Evolutionary conservation across 1,139 yeast genomes (phyloP).

Genomic region (Kodamaea plutei): DNA sequence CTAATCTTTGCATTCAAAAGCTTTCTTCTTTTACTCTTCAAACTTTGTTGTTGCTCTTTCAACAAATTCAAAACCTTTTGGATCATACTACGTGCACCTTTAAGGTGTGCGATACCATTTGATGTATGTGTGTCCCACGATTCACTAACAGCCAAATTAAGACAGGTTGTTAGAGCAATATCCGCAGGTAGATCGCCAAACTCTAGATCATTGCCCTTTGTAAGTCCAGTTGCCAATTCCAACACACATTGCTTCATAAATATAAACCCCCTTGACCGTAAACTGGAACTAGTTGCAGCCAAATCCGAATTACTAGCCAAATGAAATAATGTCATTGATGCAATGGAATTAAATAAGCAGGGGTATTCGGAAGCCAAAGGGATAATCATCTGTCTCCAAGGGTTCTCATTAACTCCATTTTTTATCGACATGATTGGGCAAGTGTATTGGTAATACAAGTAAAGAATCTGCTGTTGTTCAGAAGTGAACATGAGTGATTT

Average conservation of each 20-base stretch:
- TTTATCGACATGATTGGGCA: slow-evolving; percentile 61
- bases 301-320: slow-evolving; percentile 40
- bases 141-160: slow-evolving; percentile 61
- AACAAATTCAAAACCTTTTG: slow-evolving; percentile 39
- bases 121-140: slow-evolving; percentile 66
- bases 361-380: slow-evolving; percentile 53
- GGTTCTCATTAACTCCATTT: slow-evolving; percentile 61
- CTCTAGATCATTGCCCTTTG: slow-evolving; percentile 20
- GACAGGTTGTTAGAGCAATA: slow-evolving; percentile 60
- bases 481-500: too few relatives aligned
- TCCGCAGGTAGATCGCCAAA: slow-evolving; percentile 49
- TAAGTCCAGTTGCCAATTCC: slow-evolving; percentile 55
- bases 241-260: slow-evolving; percentile 60
- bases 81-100: slow-evolving; percentile 64
- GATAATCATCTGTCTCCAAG: slow-evolving; percentile 58
- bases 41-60: slow-evolving; percentile 21
- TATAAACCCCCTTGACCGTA: slow-evolving; percentile 47
- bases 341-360: slow-evolving; percentile 57
- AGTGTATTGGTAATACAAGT: slow-evolving; percentile 43
- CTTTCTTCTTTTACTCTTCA: slow-evolving; percentile 14
- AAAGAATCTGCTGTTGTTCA: slow-evolving; percentile 35
- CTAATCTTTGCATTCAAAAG: slow-evolving; percentile 11
- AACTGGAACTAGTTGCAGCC: slow-evolving; percentile 34
- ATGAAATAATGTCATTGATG: slow-evolving; percentile 65
- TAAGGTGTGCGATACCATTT: slow-evolving; percentile 63